Conservation (phyloP, 768 basidiomycete genomes). For the Hypholoma sublateritium region DNA sequence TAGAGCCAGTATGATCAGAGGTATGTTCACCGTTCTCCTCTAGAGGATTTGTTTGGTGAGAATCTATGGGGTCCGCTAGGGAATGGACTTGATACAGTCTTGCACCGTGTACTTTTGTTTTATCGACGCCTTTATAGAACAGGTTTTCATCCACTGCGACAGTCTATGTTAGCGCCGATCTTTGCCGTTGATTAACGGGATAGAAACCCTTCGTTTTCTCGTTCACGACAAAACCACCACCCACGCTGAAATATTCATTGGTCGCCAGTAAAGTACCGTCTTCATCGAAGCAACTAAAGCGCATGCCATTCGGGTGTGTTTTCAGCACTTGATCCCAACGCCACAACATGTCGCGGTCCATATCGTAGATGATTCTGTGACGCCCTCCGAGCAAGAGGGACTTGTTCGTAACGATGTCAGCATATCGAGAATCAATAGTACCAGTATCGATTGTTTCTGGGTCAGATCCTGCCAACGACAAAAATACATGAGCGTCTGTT, state of each 20-base stretch:
- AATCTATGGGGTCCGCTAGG: constrained; percentile 33
- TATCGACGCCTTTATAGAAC: constrained; percentile 92
- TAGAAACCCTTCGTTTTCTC: constrained; percentile 82
- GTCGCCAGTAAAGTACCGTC: constrained; percentile 89
- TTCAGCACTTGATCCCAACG: constrained; percentile 86
- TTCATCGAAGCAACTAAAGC: constrained; percentile 80
- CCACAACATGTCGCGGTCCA: constrained; percentile 93
- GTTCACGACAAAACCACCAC: constrained; percentile 94
- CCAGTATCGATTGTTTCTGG: constrained; percentile 93
- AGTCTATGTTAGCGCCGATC: neutral
- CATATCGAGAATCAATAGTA: constrained; percentile 76
- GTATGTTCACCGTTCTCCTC: neutral
- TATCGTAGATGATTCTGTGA: constrained; percentile 80
- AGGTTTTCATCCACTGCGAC: constrained; percentile 83
- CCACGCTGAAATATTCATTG: constrained; percentile 94
- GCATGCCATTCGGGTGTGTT: constrained; percentile 91
- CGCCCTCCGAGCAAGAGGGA: constrained; percentile 68
- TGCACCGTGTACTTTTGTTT: constrained; percentile 75
- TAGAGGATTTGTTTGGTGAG: neutral
- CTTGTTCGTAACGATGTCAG: constrained; percentile 64
- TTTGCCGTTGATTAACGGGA: neutral
- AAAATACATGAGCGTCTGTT: neutral
- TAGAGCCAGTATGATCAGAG: constrained; percentile 18
- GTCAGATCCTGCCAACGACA: constrained; percentile 57
- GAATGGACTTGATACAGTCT: constrained; percentile 68